Conservation (phyloP, 2,329 filamentous ascomycete genomes). For the Botrytis porri region DNA sequence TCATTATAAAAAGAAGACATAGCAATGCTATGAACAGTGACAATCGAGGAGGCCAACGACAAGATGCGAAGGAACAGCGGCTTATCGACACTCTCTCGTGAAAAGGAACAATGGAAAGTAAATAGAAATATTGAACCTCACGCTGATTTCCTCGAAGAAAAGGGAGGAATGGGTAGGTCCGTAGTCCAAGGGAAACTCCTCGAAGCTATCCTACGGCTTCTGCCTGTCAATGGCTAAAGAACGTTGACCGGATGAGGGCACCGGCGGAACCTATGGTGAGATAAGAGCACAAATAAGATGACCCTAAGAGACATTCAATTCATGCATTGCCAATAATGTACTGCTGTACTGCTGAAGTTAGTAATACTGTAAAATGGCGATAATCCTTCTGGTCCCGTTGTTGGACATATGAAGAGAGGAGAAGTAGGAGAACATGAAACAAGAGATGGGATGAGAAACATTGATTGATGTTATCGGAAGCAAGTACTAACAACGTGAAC, state of each 20-base stretch:
- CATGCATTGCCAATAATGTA: neutral
- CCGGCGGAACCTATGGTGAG: constrained; percentile 12
- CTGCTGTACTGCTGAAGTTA: constrained; percentile 23
- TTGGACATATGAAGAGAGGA: constrained; percentile 20
- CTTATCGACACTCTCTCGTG: constrained; percentile 32
- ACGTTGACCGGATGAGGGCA: constrained; percentile 17
- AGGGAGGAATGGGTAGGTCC: constrained; percentile 4
- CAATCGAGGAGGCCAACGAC: constrained; percentile 31
- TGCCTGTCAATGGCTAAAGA: constrained; percentile 23
- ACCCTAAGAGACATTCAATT: constrained; percentile 5
- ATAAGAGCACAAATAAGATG: constrained; percentile 7
- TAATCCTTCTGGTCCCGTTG: constrained; percentile 24
- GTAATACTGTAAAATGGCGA: constrained; percentile 26
- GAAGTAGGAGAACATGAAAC: constrained; percentile 8
- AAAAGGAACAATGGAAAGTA: constrained; percentile 22
- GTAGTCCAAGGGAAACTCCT: neutral
- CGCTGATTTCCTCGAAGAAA: constrained; percentile 5
- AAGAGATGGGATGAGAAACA: neutral
- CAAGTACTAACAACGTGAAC: constrained; percentile 4
- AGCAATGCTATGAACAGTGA: constrained; percentile 25
- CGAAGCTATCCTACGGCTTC: neutral
- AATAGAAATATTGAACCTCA: constrained; percentile 16
- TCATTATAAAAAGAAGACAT: constrained; percentile 21
- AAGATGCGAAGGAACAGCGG: constrained; percentile 29
- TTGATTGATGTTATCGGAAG: neutral